Evolutionary conservation across 192 early-diverging fungal species (phyloP), one percentile per base, ranked within the genome.

Genomic region (Allomyces macrogynus): DNA sequence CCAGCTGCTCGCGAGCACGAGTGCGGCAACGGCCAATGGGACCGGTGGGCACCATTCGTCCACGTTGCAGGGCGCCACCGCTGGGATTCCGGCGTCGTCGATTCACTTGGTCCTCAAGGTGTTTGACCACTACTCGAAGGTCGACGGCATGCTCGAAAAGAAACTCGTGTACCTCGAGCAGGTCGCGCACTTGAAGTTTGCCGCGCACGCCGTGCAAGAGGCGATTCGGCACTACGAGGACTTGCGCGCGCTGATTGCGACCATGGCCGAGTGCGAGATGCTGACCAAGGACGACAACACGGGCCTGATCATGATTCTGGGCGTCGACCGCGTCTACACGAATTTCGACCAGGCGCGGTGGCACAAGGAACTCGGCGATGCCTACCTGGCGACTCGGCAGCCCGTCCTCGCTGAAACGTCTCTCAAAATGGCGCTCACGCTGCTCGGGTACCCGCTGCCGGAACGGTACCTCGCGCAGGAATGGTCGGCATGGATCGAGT

Each of bases 321-420:
- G 49, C 57, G 69, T 60, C 11, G 23, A 43, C 22, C 63, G 63
- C 27, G 42, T 64, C n/a, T 77, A 63, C 62, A 63, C 68, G 23
- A 67, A 62, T 18, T 61, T 66, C 25, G 64, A 68, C 26, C 20
- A 70, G 25, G 66, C 78, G 1, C 68, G 61, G 14, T 80, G 77
- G 78, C 62, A 80, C 62, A 62, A 76, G 63, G 76, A 80, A 62
- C 66, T 80, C 24, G 78, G 78, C 26, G 71, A 80, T n/a, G 74
- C 78, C n/a, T 71, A 73, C 25, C 69, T 80, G 57, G 10, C 43
- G 10, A 43, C 60, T 24, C 69, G 60, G 27, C 73, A 80, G n/a
- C 8, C 57, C 23, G 65, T 32, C 5, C 63, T 70, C 23, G 75
- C 75, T 5, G 71, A 73, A 60, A 3, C 2, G 49, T 1, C 49